These are phyloP conservation scores for Ophiosphaerella korrae DNA, from an alignment of 2,329 filamentous ascomycete species.

Conservation along the genomic window DNA sequence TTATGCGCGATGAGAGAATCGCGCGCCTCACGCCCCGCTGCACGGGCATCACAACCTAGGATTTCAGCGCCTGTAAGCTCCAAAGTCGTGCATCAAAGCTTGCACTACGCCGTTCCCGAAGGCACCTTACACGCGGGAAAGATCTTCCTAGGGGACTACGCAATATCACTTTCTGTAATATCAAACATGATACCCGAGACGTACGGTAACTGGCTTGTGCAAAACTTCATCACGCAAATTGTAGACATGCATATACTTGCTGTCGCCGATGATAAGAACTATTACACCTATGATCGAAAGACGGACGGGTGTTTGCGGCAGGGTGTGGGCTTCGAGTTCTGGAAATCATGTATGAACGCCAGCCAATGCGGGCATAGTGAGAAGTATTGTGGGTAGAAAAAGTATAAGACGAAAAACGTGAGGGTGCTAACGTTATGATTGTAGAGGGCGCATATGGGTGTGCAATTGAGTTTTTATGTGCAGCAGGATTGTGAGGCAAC, in stretches of 20 bases:
- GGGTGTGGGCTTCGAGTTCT: not conserved
- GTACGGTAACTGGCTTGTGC: not conserved
- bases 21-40: not conserved
- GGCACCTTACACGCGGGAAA: not conserved
- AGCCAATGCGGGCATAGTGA: not conserved
- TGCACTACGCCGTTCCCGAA: not conserved
- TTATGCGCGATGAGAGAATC: not conserved
- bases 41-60: not conserved
- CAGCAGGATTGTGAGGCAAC: not conserved
- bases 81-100: not conserved
- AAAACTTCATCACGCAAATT: slow-evolving; percentile 4
- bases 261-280: slow-evolving; percentile 2
- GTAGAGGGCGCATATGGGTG: slow-evolving; percentile 3
- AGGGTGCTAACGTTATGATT: not conserved
- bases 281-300: slow-evolving; percentile 4
- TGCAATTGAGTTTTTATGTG: slow-evolving; percentile 4
- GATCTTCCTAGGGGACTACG: not conserved
- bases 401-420: not conserved
- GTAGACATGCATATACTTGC: slow-evolving; percentile 6
- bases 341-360: not conserved
- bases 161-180: not conserved
- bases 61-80: not conserved
- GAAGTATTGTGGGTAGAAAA: not conserved
- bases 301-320: not conserved
- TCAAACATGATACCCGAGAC: not conserved